Conservation (phyloP, 129 eudicot genomes). For the Arctium lappa region DNA sequence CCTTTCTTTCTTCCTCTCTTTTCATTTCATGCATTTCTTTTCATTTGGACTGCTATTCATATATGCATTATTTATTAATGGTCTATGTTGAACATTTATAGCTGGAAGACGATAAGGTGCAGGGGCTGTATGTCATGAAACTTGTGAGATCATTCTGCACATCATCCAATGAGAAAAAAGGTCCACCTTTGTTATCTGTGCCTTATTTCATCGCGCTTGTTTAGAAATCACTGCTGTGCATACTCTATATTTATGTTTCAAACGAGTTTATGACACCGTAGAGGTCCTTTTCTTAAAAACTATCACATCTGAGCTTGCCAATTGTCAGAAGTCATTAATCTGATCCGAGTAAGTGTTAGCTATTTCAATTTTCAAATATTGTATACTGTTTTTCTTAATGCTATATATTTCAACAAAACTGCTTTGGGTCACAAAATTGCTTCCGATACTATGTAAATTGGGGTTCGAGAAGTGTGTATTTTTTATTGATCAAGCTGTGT, state of each 20-base stretch:
- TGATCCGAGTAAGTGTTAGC: neutral
- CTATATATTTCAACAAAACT: neutral
- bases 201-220: slow-evolving; percentile 8
- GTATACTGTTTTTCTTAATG: neutral
- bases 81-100: slow-evolving; percentile 24
- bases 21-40: neutral
- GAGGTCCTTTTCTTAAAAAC: neutral
- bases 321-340: neutral
- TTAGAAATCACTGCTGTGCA: neutral
- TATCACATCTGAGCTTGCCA: neutral
- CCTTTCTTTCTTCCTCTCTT: neutral
- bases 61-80: slow-evolving; percentile 4
- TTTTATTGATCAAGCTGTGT: neutral
- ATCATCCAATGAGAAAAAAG: slow-evolving; percentile 64
- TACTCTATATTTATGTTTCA: neutral
- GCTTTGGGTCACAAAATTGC: neutral
- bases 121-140: slow-evolving; percentile 74
- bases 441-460: neutral
- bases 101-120: slow-evolving; percentile 87
- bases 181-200: slow-evolving; percentile 22
- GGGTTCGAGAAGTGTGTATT: neutral
- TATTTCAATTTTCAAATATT: too few species aligned
- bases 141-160: slow-evolving; percentile 95
- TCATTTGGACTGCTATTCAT: neutral
- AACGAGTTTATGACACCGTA: neutral